Percentiles rank a stretch among this genome's conserved stretches.
These are phyloP conservation scores for Penicillium coprophilum DNA, from an alignment of 495 filamentous ascomycete genomes.

Conservation along the genomic window DNA sequence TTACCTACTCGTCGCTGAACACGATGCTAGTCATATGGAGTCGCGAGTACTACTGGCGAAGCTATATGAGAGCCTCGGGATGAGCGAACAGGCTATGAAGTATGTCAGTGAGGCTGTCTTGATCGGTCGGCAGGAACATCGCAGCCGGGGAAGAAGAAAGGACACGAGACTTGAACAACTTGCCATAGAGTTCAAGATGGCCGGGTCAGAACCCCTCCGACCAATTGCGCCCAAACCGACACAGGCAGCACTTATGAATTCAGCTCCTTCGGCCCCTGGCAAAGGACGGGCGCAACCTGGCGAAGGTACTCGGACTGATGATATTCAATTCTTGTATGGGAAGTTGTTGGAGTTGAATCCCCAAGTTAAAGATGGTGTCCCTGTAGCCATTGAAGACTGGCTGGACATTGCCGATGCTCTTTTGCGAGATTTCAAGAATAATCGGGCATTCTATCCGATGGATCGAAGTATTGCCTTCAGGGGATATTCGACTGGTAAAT, in stretches of 20 bases:
- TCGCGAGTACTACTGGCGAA: conserved; percentile 73
- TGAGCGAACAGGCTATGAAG: conserved; percentile 69
- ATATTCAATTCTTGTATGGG: conserved; percentile 57
- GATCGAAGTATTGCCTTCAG: conserved; percentile 68
- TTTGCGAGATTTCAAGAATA: conserved; percentile 75
- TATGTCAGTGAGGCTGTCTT: conserved; percentile 70
- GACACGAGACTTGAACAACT: conserved; percentile 47
- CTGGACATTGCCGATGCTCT: conserved; percentile 72
- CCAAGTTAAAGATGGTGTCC: conserved; percentile 50
- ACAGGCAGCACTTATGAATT: conserved; percentile 25
- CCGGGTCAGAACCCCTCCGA: conserved; percentile 20
- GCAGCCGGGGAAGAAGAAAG: conserved; percentile 36
- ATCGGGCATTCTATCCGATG: conserved; percentile 73
- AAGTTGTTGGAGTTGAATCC: conserved; percentile 54
- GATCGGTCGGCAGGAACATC: conserved; percentile 49
- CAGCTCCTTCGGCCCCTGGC: conserved; percentile 18
- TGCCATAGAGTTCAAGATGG: conserved; percentile 38
- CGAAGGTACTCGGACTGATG: conserved; percentile 47
- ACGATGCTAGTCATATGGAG: conserved; percentile 66
- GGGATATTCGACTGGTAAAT: conserved; percentile 56
- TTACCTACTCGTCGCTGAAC: conserved; percentile 67
- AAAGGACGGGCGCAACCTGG: conserved; percentile 22
- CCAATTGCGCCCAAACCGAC: conserved; percentile 32
- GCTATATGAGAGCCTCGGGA: conserved; percentile 70
- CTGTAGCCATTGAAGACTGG: conserved; percentile 60